Evolutionary conservation across 2,329 filamentous ascomycete species (phyloP).

Genomic region (Diaporthe eres): DNA sequence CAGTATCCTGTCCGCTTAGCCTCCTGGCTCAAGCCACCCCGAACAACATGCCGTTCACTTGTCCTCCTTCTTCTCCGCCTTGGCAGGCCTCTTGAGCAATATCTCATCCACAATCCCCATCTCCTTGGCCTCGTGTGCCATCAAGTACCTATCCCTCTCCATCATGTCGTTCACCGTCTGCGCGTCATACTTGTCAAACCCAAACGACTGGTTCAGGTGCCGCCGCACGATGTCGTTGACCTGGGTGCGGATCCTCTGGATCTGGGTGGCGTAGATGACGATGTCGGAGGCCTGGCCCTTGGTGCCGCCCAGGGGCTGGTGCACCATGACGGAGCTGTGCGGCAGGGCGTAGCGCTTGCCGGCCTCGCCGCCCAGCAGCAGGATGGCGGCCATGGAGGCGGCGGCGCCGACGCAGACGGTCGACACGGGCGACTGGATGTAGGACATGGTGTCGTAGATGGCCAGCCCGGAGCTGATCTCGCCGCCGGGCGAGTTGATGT

Average conservation of each 20-base stretch:
- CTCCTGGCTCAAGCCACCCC: not conserved
- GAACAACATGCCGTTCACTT: not conserved
- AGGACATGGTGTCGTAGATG: constrained; percentile 99
- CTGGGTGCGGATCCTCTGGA: constrained; percentile 86
- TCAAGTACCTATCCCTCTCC: constrained; percentile 97
- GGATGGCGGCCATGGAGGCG: constrained; percentile 92
- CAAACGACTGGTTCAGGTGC: constrained; percentile 85
- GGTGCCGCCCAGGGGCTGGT: constrained; percentile 88
- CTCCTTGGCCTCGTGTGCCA: constrained; percentile 87
- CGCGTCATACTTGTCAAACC: constrained; percentile 80
- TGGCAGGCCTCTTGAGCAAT: constrained; percentile 69
- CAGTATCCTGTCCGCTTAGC: not conserved
- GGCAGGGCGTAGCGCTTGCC: constrained; percentile 91
- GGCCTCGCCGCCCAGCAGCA: constrained; percentile 87
- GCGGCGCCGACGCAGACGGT: constrained; percentile 97
- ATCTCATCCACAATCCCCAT: constrained; percentile 95
- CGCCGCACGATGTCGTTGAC: constrained; percentile 90
- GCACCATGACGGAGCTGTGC: constrained; percentile 97
- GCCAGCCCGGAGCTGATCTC: constrained; percentile 89
- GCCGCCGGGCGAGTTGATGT: constrained; percentile 97
- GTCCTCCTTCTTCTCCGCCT: constrained; percentile 32
- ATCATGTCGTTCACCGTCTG: constrained; percentile 94
- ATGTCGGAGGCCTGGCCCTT: constrained; percentile 82
- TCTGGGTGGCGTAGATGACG: constrained; percentile 97
- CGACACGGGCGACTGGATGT: constrained; percentile 92